Evolutionary conservation across 306 rosid genomes (phyloP), one percentile per base, ranked within the genome.

Genomic region (Rosa persica): DNA sequence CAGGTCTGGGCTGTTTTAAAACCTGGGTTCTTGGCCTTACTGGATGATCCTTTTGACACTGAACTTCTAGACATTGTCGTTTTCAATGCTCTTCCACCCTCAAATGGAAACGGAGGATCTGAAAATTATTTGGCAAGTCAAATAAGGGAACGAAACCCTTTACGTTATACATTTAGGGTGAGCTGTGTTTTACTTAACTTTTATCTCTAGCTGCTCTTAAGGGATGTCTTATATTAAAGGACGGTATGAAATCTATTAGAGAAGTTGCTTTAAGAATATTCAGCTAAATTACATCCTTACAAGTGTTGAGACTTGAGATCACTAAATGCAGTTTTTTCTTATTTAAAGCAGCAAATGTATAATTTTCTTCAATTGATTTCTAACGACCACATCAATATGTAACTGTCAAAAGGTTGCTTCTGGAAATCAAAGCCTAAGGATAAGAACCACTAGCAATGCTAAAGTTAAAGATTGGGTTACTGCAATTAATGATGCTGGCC

Each of bases 1-100:
- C 86, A 86, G 89, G 89, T 83, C 43, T 86, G 89, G 89, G 87
- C 87, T 44, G 89, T 86, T 84, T 67, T 86, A 46, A 86, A 83
- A 62, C 87, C 89, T 48, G 89, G 89, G 60, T 86, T 86, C 83
- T 73, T 86, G 79, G 87, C 89, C 79, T 72, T 86, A 48, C 58
- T 86, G 17, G 85, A 85, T 62, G 84, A 86, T 76, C 87, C 89
- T 78, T 73, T 83, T 54, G 86, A 86, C 64, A 25, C 80, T 3
- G 72, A 81, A 73, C 87, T 86, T 25, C 72, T 83, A 34, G 87
- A 86, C 72, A 86, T 86, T 76, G 73, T 83, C 34, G 62, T 86
- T 57, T 86, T 86, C 64, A 81, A 81, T 23, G 82, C 76, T 61
- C 80, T 79, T 54, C 86, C 86, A 51, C 40, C 19, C 9, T 25